Conservation (phyloP, 2,329 filamentous ascomycete genomes). For the Chaetomium sp. region DNA sequence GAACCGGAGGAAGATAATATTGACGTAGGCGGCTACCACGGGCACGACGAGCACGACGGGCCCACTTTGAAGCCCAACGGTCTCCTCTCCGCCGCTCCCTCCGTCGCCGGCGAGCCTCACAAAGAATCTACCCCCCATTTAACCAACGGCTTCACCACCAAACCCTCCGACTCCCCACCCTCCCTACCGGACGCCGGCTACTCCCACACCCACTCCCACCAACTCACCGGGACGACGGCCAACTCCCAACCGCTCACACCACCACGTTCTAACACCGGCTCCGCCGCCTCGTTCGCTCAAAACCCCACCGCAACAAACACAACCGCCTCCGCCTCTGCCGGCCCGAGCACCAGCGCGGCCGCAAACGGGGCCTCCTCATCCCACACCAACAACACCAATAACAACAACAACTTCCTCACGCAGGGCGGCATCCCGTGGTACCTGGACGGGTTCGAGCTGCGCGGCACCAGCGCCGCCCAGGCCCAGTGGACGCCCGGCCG, state of each 20-base stretch:
- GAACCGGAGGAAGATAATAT: slow-evolving; percentile 44
- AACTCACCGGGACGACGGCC: slow-evolving; percentile 33
- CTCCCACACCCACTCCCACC: slow-evolving; percentile 20
- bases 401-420: slow-evolving; percentile 53
- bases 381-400: not conserved
- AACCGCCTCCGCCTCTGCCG: not conserved
- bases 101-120: slow-evolving; percentile 32
- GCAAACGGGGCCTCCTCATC: not conserved
- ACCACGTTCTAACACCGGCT: slow-evolving; percentile 59
- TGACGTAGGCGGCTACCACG: slow-evolving; percentile 43
- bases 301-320: not conserved
- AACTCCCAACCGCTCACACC: slow-evolving; percentile 58
- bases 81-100: slow-evolving; percentile 38
- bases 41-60: slow-evolving; percentile 18
- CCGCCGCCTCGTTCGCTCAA: slow-evolving; percentile 44
- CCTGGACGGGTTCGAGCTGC: slow-evolving; percentile 74
- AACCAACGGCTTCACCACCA: slow-evolving; percentile 36
- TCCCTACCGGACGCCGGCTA: slow-evolving; percentile 28
- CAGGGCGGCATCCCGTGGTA: slow-evolving; percentile 89
- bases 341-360: slow-evolving; percentile 38
- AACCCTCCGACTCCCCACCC: slow-evolving; percentile 33
- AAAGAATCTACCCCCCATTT: slow-evolving; percentile 21
- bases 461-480: slow-evolving; percentile 77
- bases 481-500: slow-evolving; percentile 62
- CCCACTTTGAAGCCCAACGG: slow-evolving; percentile 36